Percentiles rank a stretch among this genome's conserved stretches.
phyloP scores from a whole-genome alignment of 176 grass and related monocot species.

The Carex cristatella region DNA sequence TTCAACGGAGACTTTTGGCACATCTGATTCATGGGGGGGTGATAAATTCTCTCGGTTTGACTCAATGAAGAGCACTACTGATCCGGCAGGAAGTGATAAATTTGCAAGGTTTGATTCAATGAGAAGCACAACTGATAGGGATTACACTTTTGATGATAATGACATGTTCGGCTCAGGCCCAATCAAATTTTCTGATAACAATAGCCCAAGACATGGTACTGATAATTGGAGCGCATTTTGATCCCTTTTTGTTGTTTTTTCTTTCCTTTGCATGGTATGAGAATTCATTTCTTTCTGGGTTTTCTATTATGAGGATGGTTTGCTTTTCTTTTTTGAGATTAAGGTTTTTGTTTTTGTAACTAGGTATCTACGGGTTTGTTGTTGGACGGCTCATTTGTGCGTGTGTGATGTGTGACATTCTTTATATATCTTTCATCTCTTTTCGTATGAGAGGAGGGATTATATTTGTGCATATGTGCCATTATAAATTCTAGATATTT shows the following conservation, averaged over 20 bases:
- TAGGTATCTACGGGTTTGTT: slow-evolving; percentile 25
- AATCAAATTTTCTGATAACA: slow-evolving; percentile 47
- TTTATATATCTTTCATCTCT: slow-evolving; percentile 31
- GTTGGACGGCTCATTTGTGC: slow-evolving; percentile 23
- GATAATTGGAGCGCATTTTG: slow-evolving; percentile 79
- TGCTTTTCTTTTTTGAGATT: slow-evolving; percentile 13
- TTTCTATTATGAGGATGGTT: slow-evolving; percentile 17
- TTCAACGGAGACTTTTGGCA: slow-evolving; percentile 11
- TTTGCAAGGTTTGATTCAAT: slow-evolving; percentile 34
- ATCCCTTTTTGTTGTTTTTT: slow-evolving; percentile 27
- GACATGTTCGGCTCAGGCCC: slow-evolving; percentile 67
- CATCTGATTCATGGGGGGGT: slow-evolving; percentile 4
- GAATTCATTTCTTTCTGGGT: slow-evolving; percentile 11
- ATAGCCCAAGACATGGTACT: slow-evolving; percentile 72
- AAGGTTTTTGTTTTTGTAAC: slow-evolving; percentile 24
- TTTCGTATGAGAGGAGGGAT: slow-evolving; percentile 27
- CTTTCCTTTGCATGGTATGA: slow-evolving; percentile 13
- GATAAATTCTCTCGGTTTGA: slow-evolving; percentile 48
- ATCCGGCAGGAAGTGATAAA: slow-evolving; percentile 18
- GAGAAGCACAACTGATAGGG: slow-evolving; percentile 28
- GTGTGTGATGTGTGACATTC: slow-evolving; percentile 23
- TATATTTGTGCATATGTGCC: slow-evolving; percentile 31
- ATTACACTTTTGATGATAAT: slow-evolving; percentile 54
- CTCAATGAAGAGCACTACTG: slow-evolving; percentile 66
- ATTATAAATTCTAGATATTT: slow-evolving; percentile 29